These are phyloP conservation scores for Sambucus nigra DNA, from an alignment of 129 eudicot species.

Conservation along the genomic window DNA sequence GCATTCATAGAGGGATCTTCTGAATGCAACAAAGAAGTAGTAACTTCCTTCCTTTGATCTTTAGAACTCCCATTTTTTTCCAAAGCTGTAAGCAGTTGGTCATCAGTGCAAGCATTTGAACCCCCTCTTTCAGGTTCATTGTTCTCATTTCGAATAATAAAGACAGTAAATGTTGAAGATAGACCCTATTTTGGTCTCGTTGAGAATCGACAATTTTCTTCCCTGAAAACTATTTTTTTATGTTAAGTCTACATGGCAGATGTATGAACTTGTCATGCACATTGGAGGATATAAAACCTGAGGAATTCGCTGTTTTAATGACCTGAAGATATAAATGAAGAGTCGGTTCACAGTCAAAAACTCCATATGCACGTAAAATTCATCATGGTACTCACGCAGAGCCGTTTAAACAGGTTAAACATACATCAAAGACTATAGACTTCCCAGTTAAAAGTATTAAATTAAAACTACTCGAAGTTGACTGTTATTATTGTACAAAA, in stretches of 20 bases:
- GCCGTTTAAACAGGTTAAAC: not conserved
- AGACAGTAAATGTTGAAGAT: conserved; percentile 19
- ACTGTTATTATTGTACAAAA: too few relatives aligned
- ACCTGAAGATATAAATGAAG: conserved; percentile 22
- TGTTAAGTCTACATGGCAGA: conserved; percentile 27
- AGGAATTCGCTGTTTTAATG: conserved; percentile 18
- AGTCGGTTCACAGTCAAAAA: not conserved
- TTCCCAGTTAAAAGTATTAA: not conserved
- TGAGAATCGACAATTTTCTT: conserved; percentile 4
- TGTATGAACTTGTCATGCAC: conserved; percentile 28
- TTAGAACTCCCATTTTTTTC: conserved; percentile 17
- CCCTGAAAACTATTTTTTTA: conserved; percentile 14
- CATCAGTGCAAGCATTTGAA: conserved; percentile 33
- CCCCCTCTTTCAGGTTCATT: conserved; percentile 27
- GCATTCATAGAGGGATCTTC: conserved; percentile 16
- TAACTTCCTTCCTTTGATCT: conserved; percentile 17
- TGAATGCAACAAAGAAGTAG: conserved; percentile 22
- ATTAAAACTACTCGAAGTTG: too few relatives aligned
- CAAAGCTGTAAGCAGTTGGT: conserved; percentile 20
- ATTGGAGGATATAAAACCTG: conserved; percentile 20
- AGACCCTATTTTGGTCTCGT: conserved; percentile 14
- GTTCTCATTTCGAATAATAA: conserved; percentile 32
- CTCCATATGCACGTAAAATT: not conserved
- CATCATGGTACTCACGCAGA: not conserved
- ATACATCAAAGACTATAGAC: not conserved